phyloP scores from a whole-genome alignment of 257 asterid species.

The Asclepias syriaca region DNA sequence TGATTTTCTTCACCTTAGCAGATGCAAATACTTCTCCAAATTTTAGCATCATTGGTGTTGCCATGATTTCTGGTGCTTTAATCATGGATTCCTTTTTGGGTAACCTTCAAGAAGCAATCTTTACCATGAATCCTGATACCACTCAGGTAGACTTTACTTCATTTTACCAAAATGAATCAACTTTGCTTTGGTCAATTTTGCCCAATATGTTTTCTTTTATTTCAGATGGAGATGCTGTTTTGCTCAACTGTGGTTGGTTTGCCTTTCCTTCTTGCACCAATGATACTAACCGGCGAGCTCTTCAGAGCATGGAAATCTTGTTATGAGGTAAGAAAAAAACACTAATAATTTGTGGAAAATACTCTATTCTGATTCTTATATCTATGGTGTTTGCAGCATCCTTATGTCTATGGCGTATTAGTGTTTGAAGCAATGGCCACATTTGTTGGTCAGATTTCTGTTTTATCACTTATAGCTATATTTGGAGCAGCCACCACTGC shows the following conservation, averaged over 20 bases:
- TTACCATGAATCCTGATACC: slow-evolving; percentile 78
- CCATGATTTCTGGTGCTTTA: slow-evolving; percentile 78
- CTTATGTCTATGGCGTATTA: slow-evolving; percentile 69
- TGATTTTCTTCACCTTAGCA: slow-evolving; percentile 78
- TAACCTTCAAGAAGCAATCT: slow-evolving; percentile 86
- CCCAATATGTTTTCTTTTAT: background rate
- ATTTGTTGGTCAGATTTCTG: slow-evolving; percentile 78
- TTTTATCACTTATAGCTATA: slow-evolving; percentile 73
- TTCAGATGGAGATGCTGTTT: slow-evolving; percentile 80
- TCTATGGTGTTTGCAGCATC: slow-evolving; percentile 51
- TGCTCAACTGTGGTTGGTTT: slow-evolving; percentile 80
- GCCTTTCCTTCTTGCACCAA: slow-evolving; percentile 70
- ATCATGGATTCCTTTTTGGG: slow-evolving; percentile 91
- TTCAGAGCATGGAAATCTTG: slow-evolving; percentile 74
- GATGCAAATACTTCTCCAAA: slow-evolving; percentile 87
- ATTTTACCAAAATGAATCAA: too few relatives aligned
- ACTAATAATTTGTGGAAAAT: too few relatives aligned
- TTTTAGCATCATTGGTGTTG: slow-evolving; percentile 66
- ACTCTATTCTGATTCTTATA: too few relatives aligned
- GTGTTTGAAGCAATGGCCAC: slow-evolving; percentile 92
- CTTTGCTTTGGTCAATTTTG: background rate
- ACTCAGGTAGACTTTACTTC: slow-evolving; percentile 52
- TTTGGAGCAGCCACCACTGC: slow-evolving; percentile 93
- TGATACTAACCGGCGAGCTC: slow-evolving; percentile 76
- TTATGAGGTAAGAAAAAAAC: slow-evolving; percentile 39